Base-by-base conservation (phyloP, 1,284 basidiomycete genomes). In the Cystobasidium slooffiae region DNA sequence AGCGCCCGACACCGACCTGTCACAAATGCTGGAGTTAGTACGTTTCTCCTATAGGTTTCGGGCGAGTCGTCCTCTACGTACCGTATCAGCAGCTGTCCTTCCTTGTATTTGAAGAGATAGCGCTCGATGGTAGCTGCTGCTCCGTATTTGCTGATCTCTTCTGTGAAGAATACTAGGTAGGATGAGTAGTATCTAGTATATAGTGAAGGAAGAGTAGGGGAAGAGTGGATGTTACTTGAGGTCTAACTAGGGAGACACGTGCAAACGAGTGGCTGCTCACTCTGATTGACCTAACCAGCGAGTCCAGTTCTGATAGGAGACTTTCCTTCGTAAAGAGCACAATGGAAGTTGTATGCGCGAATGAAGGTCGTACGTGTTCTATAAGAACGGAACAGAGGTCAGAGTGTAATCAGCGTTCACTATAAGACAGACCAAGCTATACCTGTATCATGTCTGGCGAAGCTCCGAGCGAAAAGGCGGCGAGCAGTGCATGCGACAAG, bases 1-100 rank as follows among this genome's bases (percentile, higher is more conserved):
- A 3, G 80, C 82, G 6, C 81, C 81, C 0, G 78, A 79, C 3
- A 81, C 77, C n/a, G 79, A 78, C 4, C 80, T 65, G 37, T 24
- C 22, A 58, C 20, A 24, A 22, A 66, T 3, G 9, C 20, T 22
- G 10, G 6, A 8, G 3, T n/a, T n/a, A 24, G 0, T 79, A 41
- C 75, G 76, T 75, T 53, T 63, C 6, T 12, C 44, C 47, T 8
- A 9, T 1, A 20, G 12, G 37, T 18, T 18, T 37, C 7, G 47
- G 4, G 37, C 22, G n/a, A 53, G n/a, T 14, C 4, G 6, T 1
- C 18, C 61, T 18, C n/a, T 2, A 59, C 74, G 7, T 20, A 74
- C 68, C 79, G 73, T 9, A 76, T 47, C 22, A 80, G 77, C 68
- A 80, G 74, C 52, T 79, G 58, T 31, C 70, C 74, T 31, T 77